A percentile compares a stretch with the other conserved stretches of the same genome.
These are phyloP conservation scores for Xylaria sp. DNA, from an alignment of 2,329 filamentous ascomycete species.

Conservation along the genomic window DNA sequence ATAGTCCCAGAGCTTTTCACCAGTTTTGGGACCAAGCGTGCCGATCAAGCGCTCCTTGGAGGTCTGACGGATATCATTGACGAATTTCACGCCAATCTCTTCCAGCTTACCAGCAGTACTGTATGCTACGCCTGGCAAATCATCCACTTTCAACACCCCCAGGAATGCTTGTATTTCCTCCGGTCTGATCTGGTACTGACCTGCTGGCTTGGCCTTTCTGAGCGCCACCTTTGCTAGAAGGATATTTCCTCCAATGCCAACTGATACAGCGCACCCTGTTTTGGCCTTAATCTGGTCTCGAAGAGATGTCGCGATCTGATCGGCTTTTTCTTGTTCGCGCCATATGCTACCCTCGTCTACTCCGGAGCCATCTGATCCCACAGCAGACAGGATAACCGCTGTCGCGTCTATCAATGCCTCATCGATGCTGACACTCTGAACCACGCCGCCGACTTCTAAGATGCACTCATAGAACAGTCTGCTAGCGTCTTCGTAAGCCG, in stretches of 20 bases:
- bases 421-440: slow-evolving; percentile 96
- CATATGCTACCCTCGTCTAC: slow-evolving; percentile 64
- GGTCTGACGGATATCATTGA: slow-evolving; percentile 74
- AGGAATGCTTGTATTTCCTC: slow-evolving; percentile 74
- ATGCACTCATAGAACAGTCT: slow-evolving; percentile 81
- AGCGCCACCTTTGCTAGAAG: slow-evolving; percentile 86
- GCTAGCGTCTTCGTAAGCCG: slow-evolving; percentile 89
- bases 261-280: slow-evolving; percentile 82
- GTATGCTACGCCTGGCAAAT: slow-evolving; percentile 86
- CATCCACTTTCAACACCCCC: slow-evolving; percentile 68
- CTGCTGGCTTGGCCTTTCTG: slow-evolving; percentile 87
- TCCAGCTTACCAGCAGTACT: slow-evolving; percentile 85
- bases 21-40: slow-evolving; percentile 82
- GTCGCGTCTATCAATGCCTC: slow-evolving; percentile 88
- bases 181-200: slow-evolving; percentile 81
- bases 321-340: slow-evolving; percentile 73
- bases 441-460: slow-evolving; percentile 69
- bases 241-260: slow-evolving; percentile 89
- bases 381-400: slow-evolving; percentile 57
- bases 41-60: slow-evolving; percentile 70
- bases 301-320: slow-evolving; percentile 62
- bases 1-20: slow-evolving; percentile 86
- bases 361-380: slow-evolving; percentile 60
- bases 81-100: slow-evolving; percentile 73
- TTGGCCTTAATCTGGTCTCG: slow-evolving; percentile 64